These are phyloP conservation scores for Withania somnifera DNA, from an alignment of 305 asterid genomes.

Conservation along the genomic window DNA sequence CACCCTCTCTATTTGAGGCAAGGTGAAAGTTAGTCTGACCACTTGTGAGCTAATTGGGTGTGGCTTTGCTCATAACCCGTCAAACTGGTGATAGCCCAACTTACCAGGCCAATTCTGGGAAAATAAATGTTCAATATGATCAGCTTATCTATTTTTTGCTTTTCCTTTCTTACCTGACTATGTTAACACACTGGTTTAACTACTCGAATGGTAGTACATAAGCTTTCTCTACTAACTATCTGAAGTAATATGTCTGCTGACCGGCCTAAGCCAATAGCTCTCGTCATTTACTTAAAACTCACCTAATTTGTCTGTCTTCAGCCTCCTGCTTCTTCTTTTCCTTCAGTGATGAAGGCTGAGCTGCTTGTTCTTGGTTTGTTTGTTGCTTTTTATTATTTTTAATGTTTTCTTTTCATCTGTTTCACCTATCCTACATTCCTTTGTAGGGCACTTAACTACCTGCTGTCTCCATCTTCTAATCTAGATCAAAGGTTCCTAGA, in stretches of 20 bases:
- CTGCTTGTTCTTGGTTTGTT: neutral
- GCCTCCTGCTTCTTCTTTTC: neutral
- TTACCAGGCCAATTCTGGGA: neutral
- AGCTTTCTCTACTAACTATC: neutral
- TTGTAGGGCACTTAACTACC: neutral
- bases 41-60: neutral
- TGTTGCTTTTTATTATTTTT: neutral
- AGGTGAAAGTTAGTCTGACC: neutral
- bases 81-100: neutral
- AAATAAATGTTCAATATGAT: neutral
- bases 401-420: neutral
- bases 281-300: neutral
- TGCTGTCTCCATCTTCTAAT: neutral
- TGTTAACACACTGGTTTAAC: neutral
- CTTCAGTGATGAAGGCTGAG: neutral
- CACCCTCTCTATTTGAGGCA: neutral
- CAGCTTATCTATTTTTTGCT: neutral
- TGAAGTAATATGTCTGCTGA: neutral
- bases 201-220: neutral
- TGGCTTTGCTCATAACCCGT: neutral
- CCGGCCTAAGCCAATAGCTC: neutral
- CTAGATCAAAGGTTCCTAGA: neutral
- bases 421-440: neutral
- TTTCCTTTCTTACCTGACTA: neutral
- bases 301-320: neutral